A percentile compares a stretch with the other conserved stretches of the same genome.
These are phyloP conservation scores for Nicotiana paniculata DNA, from an alignment of 257 asterid species.

Conservation along the genomic window DNA sequence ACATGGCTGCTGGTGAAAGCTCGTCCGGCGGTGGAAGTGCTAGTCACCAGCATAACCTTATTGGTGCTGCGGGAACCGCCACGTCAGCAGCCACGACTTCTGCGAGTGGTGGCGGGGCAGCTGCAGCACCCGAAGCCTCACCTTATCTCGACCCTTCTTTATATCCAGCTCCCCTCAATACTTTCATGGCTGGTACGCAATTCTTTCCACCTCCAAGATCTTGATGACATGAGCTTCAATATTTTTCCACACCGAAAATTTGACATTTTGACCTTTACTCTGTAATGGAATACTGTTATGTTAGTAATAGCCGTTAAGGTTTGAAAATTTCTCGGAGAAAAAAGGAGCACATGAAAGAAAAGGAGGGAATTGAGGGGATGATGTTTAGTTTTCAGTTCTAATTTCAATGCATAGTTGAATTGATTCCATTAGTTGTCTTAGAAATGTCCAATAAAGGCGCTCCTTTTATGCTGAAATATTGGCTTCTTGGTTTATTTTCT, in stretches of 20 bases:
- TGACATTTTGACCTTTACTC: background rate
- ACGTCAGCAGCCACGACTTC: constrained; percentile 23
- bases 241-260: background rate
- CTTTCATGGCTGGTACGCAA: constrained; percentile 89
- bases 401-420: constrained; percentile 23
- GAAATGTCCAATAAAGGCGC: background rate
- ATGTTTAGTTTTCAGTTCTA: constrained; percentile 21
- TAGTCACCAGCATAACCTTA: constrained; percentile 50
- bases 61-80: constrained; percentile 35
- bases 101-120: constrained; percentile 20
- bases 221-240: constrained; percentile 21
- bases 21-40: constrained; percentile 81
- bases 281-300: background rate
- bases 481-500: background rate
- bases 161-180: constrained; percentile 61
- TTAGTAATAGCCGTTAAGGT: background rate
- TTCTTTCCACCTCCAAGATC: constrained; percentile 97
- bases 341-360: background rate
- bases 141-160: constrained; percentile 51
- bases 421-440: background rate
- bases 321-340: too few species aligned
- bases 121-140: constrained; percentile 11
- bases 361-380: constrained; percentile 22
- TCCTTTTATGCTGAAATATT: background rate
- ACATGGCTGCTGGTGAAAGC: constrained; percentile 56